Percentiles rank a stretch among this genome's conserved stretches.
Evolutionary conservation across 768 basidiomycete genomes (phyloP).

Genomic region (Boletus sp.): DNA sequence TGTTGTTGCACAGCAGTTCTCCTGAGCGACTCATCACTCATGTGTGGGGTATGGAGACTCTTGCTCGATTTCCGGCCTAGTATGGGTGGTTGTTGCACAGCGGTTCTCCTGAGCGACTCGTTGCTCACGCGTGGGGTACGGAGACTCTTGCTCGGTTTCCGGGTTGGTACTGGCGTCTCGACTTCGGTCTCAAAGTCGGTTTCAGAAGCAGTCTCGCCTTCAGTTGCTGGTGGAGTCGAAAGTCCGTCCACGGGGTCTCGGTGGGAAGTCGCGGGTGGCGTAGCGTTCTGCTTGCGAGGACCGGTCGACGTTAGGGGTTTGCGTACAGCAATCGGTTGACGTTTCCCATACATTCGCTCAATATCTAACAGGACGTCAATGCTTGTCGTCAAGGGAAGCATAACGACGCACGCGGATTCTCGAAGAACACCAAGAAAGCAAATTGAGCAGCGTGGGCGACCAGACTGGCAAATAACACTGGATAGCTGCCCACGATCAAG

Average conservation of each 20-base stretch:
- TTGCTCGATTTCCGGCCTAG: constrained; percentile 8
- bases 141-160: constrained; percentile 1
- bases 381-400: background rate
- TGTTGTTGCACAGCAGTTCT: background rate
- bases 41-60: background rate
- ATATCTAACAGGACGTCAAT: constrained; percentile 56
- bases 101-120: constrained; percentile 2
- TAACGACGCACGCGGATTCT: constrained; percentile 83
- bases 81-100: constrained; percentile 24
- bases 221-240: constrained; percentile 63
- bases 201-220: constrained; percentile 72
- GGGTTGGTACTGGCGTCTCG: constrained; percentile 41
- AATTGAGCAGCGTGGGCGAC: constrained; percentile 95
- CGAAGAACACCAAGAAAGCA: constrained; percentile 91
- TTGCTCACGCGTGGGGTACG: background rate
- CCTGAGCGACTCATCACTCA: constrained; percentile 7
- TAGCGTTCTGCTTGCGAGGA: constrained; percentile 14
- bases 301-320: constrained; percentile 49
- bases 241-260: constrained; percentile 30
- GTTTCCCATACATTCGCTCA: constrained; percentile 89
- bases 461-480: constrained; percentile 90
- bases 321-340: constrained; percentile 84
- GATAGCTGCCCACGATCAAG: constrained; percentile 83
- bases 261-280: constrained; percentile 9
- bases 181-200: constrained; percentile 64